A percentile compares a stretch with the other conserved stretches of the same genome.
Conservation (phyloP, 179 eudicot species). For the Beta lomatogona region DNA sequence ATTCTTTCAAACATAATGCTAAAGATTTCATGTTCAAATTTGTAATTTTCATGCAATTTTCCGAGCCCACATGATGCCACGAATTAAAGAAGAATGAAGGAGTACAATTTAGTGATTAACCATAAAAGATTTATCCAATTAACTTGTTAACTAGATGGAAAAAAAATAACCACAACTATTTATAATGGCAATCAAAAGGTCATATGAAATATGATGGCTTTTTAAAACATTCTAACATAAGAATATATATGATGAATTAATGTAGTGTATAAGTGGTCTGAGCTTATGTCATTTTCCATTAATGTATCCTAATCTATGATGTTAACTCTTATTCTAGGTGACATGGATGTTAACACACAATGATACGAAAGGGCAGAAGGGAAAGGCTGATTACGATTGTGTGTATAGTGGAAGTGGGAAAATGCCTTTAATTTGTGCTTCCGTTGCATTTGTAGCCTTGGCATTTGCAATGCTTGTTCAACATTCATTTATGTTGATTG, state of each 20-base stretch:
- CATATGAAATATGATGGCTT: no score
- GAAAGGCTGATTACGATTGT: constrained; percentile 46
- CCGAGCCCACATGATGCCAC: no score
- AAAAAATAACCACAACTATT: no score
- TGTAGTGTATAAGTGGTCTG: background rate
- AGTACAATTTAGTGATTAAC: no score
- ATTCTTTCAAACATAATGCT: no score
- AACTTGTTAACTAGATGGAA: background rate
- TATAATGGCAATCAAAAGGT: background rate
- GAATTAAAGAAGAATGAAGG: no score
- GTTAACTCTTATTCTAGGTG: constrained; percentile 36
- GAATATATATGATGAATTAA: no score
- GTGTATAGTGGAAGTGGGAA: constrained; percentile 70
- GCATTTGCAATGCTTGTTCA: constrained; percentile 66
- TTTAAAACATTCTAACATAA: no score
- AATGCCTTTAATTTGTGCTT: constrained; percentile 57
- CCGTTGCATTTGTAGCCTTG: constrained; percentile 62
- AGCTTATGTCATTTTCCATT: constrained; percentile 1
- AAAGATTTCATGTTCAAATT: no score
- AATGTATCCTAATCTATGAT: no score
- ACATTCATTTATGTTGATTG: constrained; percentile 65
- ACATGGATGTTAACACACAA: constrained; percentile 44
- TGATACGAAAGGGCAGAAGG: constrained; percentile 19
- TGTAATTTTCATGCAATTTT: no score
- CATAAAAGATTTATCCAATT: no score